Evolutionary conservation across 1,139 yeast genomes (phyloP).

Genomic region (Kodamaea ohmeri): DNA sequence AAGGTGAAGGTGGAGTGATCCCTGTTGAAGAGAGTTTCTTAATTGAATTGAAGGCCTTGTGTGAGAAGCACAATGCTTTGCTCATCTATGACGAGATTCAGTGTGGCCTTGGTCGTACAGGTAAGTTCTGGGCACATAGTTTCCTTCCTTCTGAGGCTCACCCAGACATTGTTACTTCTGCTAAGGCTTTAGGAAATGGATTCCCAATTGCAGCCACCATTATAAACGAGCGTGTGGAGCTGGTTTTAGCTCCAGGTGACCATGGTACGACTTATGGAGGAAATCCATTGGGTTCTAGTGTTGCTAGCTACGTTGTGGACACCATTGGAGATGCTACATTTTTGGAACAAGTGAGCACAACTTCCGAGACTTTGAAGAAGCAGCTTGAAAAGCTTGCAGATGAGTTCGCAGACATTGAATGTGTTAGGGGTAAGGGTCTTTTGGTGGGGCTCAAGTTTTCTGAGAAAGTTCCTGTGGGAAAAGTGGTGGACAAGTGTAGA

Average conservation of each 20-base stretch:
- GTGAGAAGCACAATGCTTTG: constrained; percentile 67
- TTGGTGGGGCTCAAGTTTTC: constrained; percentile 78
- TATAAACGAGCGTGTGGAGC: constrained; percentile 76
- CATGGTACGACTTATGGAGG: constrained; percentile 99
- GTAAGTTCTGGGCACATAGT: constrained; percentile 90
- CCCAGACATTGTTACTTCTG: constrained; percentile 92
- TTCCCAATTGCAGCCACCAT: constrained; percentile 95
- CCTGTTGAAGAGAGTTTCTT: constrained; percentile 65
- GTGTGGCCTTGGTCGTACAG: constrained; percentile 93
- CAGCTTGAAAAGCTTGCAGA: constrained; percentile 53
- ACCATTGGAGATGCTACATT: constrained; percentile 62
- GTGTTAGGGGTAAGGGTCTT: constrained; percentile 84
- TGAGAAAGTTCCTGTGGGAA: constrained; percentile 55
- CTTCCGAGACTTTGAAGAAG: constrained; percentile 52
- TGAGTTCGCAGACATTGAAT: constrained; percentile 58
- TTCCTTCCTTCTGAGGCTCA: constrained; percentile 72
- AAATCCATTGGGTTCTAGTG: constrained; percentile 84
- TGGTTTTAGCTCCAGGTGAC: constrained; percentile 77
- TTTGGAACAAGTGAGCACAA: constrained; percentile 54
- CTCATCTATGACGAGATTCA: constrained; percentile 94
- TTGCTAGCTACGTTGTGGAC: constrained; percentile 73
- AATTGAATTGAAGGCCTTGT: constrained; percentile 60
- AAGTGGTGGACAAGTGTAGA: constrained; percentile 65
- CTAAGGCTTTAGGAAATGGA: constrained; percentile 97
- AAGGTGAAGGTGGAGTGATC: constrained; percentile 96